These are phyloP conservation scores for Saprolegnia parasitica DNA, from an alignment of 352 stramenopile species.

Conservation along the genomic window DNA sequence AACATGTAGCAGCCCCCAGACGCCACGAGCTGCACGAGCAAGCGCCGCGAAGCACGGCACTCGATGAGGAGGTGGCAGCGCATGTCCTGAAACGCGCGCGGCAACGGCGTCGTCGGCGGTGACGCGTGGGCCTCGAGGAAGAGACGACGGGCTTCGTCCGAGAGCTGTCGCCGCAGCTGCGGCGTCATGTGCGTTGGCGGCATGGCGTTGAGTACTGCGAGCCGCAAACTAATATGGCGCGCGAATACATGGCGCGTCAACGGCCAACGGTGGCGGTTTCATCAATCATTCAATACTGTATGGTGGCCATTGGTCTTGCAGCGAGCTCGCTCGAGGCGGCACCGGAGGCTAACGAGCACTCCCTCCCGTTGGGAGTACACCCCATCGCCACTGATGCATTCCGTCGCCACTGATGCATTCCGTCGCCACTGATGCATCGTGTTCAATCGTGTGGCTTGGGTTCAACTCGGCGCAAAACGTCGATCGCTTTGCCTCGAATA, in stretches of 20 bases:
- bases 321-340: too few species aligned
- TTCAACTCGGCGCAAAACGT: too few species aligned
- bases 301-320: too few species aligned
- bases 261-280: not conserved
- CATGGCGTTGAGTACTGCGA: not conserved
- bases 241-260: not conserved
- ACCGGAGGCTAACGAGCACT: too few species aligned
- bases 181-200: slow-evolving; percentile 6
- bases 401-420: too few species aligned
- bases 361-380: too few species aligned
- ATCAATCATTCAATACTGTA: not conserved
- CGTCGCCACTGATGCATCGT: too few species aligned
- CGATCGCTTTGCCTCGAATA: too few species aligned
- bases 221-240: not conserved
- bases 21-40: slow-evolving; percentile 5
- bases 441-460: too few species aligned
- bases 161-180: slow-evolving; percentile 1
- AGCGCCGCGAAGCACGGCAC: not conserved
- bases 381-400: too few species aligned
- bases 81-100: not conserved
- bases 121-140: not conserved
- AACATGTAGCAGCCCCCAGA: not conserved
- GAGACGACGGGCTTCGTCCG: slow-evolving; percentile 1
- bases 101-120: not conserved
- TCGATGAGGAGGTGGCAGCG: not conserved